Conservation (phyloP, 208 protist species). For the Leptomonas seymouri region DNA sequence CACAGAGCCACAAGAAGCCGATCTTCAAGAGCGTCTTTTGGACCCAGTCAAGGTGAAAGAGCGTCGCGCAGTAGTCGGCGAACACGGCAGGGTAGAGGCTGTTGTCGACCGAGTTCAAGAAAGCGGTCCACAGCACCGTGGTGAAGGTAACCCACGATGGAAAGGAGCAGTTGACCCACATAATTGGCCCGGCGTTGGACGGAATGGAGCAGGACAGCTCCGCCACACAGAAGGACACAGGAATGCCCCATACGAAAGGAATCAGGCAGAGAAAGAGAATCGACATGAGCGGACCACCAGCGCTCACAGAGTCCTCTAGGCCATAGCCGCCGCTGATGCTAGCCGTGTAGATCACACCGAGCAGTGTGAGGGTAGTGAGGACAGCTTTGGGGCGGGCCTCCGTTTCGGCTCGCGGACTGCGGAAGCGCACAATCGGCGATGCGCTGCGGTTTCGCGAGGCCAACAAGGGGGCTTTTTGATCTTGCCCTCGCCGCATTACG, state of each 20-base stretch:
- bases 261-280: slow-evolving; percentile 87
- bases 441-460: slow-evolving; percentile 36
- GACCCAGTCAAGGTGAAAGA: slow-evolving; percentile 61
- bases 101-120: slow-evolving; percentile 91
- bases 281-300: slow-evolving; percentile 85
- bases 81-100: slow-evolving; percentile 89
- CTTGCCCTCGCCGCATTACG: slow-evolving; percentile 8
- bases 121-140: slow-evolving; percentile 82
- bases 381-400: slow-evolving; percentile 67
- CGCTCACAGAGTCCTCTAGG: slow-evolving; percentile 85
- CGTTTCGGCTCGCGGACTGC: slow-evolving; percentile 43
- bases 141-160: slow-evolving; percentile 83
- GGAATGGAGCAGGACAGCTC: slow-evolving; percentile 87
- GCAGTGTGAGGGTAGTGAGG: slow-evolving; percentile 79
- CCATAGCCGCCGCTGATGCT: slow-evolving; percentile 91
- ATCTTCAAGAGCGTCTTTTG: slow-evolving; percentile 71
- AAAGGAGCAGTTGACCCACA: slow-evolving; percentile 93
- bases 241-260: slow-evolving; percentile 89
- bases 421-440: slow-evolving; percentile 77
- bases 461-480: slow-evolving; percentile 4
- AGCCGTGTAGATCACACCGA: slow-evolving; percentile 91
- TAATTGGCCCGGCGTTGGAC: slow-evolving; percentile 89
- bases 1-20: slow-evolving; percentile 64
- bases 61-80: slow-evolving; percentile 79
- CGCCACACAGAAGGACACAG: slow-evolving; percentile 86